A percentile compares a stretch with the other conserved stretches of the same genome.
Evolutionary conservation across 1,284 basidiomycete species (phyloP).

Genomic region (Wallemia mellicola): DNA sequence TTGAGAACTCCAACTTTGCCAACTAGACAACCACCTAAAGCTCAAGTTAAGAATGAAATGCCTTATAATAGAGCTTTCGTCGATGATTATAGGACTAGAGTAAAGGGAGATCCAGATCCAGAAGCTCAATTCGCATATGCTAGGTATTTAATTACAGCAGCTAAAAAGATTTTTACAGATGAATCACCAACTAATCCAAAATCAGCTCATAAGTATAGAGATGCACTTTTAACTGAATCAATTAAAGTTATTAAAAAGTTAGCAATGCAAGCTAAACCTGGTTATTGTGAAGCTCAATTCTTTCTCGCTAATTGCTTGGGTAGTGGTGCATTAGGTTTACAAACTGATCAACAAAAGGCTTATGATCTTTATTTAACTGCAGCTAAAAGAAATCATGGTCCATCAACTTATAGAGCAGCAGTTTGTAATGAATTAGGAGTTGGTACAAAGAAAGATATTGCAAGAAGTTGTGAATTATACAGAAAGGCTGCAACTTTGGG

Average conservation of each 20-base stretch:
- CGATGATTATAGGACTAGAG: conserved; percentile 80
- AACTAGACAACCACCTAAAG: not conserved
- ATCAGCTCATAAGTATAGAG: conserved; percentile 48
- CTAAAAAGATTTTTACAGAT: conserved; percentile 51
- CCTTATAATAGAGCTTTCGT: conserved; percentile 90
- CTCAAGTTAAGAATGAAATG: conserved; percentile 25
- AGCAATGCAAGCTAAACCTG: conserved; percentile 40
- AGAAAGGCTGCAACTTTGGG: conserved; percentile 83
- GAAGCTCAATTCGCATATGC: conserved; percentile 96
- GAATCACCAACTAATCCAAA: conserved; percentile 23
- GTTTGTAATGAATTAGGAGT: conserved; percentile 99
- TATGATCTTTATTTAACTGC: conserved; percentile 97
- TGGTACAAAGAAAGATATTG: conserved; percentile 66
- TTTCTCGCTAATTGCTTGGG: conserved; percentile 95
- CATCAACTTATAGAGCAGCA: conserved; percentile 84
- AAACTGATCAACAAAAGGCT: conserved; percentile 88
- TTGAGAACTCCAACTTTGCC: not conserved
- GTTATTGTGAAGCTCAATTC: conserved; percentile 89
- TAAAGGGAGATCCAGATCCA: conserved; percentile 91
- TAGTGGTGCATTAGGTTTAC: conserved; percentile 70
- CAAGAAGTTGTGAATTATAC: conserved; percentile 78
- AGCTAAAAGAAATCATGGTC: conserved; percentile 82
- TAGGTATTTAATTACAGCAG: conserved; percentile 97
- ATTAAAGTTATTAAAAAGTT: conserved; percentile 75
- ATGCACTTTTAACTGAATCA: conserved; percentile 57